Conservation (phyloP, 495 filamentous ascomycete genomes). For the Tuber indicum region DNA sequence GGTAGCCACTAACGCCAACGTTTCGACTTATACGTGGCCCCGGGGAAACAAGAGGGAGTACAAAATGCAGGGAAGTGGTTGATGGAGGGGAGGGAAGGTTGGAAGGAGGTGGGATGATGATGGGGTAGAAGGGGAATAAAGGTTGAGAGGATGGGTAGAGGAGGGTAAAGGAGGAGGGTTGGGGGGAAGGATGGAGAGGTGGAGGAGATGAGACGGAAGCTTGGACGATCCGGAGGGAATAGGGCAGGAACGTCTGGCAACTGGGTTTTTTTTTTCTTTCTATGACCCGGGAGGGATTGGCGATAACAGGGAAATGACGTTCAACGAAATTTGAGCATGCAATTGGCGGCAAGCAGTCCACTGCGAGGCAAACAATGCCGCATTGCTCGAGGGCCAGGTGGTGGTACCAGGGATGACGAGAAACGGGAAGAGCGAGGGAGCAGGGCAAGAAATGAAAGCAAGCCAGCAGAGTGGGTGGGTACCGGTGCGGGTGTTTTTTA, state of each 20-base stretch:
- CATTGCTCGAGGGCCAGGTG: conserved; percentile 25
- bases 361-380: conserved; percentile 39
- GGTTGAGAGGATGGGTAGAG: neutral
- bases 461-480: neutral
- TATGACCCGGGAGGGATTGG: neutral
- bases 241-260: neutral
- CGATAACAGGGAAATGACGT: conserved; percentile 5
- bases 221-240: neutral
- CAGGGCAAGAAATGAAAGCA: conserved; percentile 11
- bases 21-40: conserved; percentile 30
- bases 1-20: conserved; percentile 41
- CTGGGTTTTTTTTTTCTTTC: neutral
- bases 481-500: neutral
- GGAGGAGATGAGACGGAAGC: conserved; percentile 5
- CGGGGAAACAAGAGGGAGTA: conserved; percentile 23
- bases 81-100: neutral
- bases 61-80: conserved; percentile 1
- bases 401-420: conserved; percentile 25
- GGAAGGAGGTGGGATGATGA: neutral
- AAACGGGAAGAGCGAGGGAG: conserved; percentile 13
- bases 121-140: neutral
- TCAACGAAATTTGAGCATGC: conserved; percentile 28
- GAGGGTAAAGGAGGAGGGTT: neutral
- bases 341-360: conserved; percentile 37
- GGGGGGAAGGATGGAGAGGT: conserved; percentile 5